Evolutionary conservation across 352 stramenopile species (phyloP), one percentile per base, ranked within the genome.

Genomic region (Phytophthora parvispora): DNA sequence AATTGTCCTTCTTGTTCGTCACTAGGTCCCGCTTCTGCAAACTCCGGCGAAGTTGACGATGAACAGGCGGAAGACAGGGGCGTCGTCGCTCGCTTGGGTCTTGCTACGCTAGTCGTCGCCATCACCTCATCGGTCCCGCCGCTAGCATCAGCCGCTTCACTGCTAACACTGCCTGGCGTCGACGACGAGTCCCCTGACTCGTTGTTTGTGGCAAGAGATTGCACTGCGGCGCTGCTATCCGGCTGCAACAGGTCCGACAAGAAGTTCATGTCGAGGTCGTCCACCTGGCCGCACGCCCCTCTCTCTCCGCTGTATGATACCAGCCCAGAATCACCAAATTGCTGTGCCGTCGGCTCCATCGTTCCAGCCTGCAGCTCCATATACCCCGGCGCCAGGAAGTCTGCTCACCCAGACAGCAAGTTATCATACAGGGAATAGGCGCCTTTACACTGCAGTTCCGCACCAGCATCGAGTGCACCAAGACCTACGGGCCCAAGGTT

Each of bases 221-320:
- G 50, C 36, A 47, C 38, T 42, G 18, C 3, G 2, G 29, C 42
- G 12, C 27, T 50, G 13, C 18, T 52, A 13, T 72, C 62, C 22
- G 32, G 22, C 45, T 57, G 59, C 34, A 75, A 40, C 16, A 78
- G 64, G 49, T 74, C 65, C 6, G 70, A 78, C 36, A 78, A 28
- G 43, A 78, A 78, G 43, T 51, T 62, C 59, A 78, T 47, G 55
- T 74, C 65, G 42, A 74, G 25, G 51, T 78, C 70, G 20, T 72
- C 70, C 20, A 63, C 55, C 20, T 56, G 60, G 16, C 38, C 38
- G 25, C 22, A 31, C 9, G 4, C 27, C 27, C 13, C 20, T 9
- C n/a, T 29, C 5, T 56, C 38, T 47, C 31, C 42, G 5, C 45
- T 10, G 20, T 27, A 20, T 4, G 18, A 53, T 20, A 60, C 48